Base-by-base conservation (phyloP, 306 rosid species). In the Begonia loranthoides region DNA sequence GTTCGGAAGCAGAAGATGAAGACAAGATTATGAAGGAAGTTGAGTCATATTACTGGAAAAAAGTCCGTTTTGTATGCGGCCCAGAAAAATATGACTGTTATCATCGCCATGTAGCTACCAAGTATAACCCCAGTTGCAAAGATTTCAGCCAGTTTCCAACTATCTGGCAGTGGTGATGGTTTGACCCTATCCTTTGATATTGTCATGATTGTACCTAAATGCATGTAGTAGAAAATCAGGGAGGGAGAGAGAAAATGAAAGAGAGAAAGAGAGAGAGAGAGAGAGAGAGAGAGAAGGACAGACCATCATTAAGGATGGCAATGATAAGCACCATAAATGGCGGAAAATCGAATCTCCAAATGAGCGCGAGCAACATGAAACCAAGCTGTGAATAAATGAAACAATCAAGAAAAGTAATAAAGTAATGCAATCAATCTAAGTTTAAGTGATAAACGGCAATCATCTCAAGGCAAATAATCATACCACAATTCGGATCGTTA, bases 81-180 rank as follows among this genome's bases (percentile, higher is more conserved):
- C 95, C 95, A 90, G 62, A 90, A 90, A 82, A 90, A 90, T 78
- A 90, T 90, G 14, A 90, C 97, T 9, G 97, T 90, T 92, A 90
- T 90, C 87, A 90, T 78, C 64, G 97, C 97, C 80, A 90, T 68
- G 85, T 90, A 90, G 71, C 87, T 75, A 50, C 97, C 97, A 1
- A 90, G 97, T 45, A 90, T 70, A 56, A 90, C 16, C 21, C 97
- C 97, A 28, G 97, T 90, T 38, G 97, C 71, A 66, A 90, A 90
- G 73, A 90, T 90, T 73, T 90, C 97, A 0, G 94, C 59, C 52
- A 90, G 78, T 71, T 90, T 90, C 97, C 97, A 90, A 77, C 95
- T 90, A 82, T 90, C 97, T 7, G 97, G 97, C 54, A 90, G 77
- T 50, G 95, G 97, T 58, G 97, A 90, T 52, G 97, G 97, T 66